Evolutionary conservation across 2,329 filamentous ascomycete species (phyloP).

Genomic region (Trichophyton equinum): DNA sequence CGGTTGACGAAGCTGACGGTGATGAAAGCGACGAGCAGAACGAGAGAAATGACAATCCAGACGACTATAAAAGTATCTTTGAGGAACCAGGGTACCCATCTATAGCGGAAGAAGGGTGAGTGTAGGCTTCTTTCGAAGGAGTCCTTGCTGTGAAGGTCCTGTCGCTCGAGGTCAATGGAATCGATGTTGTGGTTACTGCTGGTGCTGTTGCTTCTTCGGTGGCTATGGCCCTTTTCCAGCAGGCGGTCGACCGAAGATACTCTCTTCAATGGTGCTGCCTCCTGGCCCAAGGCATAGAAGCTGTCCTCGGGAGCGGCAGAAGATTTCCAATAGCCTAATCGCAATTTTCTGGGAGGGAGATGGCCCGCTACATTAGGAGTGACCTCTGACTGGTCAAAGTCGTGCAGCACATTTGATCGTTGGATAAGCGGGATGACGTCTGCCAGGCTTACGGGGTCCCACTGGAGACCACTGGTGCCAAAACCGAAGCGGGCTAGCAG

Average conservation of each 20-base stretch:
- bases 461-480: conserved; percentile 61
- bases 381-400: conserved; percentile 59
- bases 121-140: conserved; percentile 41
- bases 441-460: conserved; percentile 72
- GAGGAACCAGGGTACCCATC: conserved; percentile 67
- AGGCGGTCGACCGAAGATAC: conserved; percentile 24
- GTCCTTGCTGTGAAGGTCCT: conserved; percentile 28
- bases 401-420: conserved; percentile 62
- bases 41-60: conserved; percentile 48
- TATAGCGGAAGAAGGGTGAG: conserved; percentile 44
- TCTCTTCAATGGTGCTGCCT: conserved; percentile 39
- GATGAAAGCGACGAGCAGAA: conserved; percentile 58
- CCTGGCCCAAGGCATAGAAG: conserved; percentile 69
- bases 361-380: conserved; percentile 36
- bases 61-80: conserved; percentile 52
- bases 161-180: conserved; percentile 27
- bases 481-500: conserved; percentile 53
- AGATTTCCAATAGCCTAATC: conserved; percentile 77
- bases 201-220: not conserved
- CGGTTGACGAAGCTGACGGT: conserved; percentile 65
- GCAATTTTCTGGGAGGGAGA: conserved; percentile 47
- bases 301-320: conserved; percentile 49
- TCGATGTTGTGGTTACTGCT: conserved; percentile 15
- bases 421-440: conserved; percentile 69
- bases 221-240: conserved; percentile 17